Evolutionary conservation across 768 basidiomycete species (phyloP).

Genomic region (Boletus patriciae): DNA sequence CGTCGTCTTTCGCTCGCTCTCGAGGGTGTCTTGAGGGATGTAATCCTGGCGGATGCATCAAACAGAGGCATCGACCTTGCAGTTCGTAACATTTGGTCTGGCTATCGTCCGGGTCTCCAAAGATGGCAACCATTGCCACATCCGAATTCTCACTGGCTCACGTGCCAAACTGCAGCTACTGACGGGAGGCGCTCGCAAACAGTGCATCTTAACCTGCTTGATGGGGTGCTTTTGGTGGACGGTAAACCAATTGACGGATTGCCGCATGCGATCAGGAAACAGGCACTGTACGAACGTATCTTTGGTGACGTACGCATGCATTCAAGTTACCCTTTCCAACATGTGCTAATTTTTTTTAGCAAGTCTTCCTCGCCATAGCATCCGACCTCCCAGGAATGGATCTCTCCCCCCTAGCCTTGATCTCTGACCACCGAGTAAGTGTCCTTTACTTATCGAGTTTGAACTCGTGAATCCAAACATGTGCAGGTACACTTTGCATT

Average conservation of each 20-base stretch:
- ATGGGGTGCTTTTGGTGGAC: not conserved
- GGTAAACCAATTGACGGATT: not conserved
- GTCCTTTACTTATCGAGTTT: no score
- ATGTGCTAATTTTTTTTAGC: no score
- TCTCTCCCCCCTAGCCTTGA: not conserved
- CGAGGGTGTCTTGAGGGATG: not conserved
- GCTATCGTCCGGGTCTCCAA: no score
- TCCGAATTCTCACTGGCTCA: not conserved
- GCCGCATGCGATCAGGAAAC: constrained; percentile 1
- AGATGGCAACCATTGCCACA: not conserved
- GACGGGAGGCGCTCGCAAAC: not conserved
- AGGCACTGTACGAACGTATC: constrained; percentile 30
- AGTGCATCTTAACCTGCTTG: no score
- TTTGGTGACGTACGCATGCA: not conserved
- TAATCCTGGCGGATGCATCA: not conserved
- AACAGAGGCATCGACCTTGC: not conserved
- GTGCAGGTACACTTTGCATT: not conserved
- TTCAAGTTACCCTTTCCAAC: no score
- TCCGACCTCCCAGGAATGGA: not conserved
- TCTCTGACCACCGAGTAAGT: not conserved
- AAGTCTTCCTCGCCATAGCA: not conserved
- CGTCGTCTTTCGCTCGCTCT: not conserved
- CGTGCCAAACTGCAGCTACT: no score
- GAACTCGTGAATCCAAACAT: not conserved
- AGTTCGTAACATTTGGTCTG: no score